A percentile compares a stretch with the other conserved stretches of the same genome.
These are phyloP conservation scores for Thielaviopsis euricoi DNA, from an alignment of 2,329 filamentous ascomycete genomes.

Conservation along the genomic window DNA sequence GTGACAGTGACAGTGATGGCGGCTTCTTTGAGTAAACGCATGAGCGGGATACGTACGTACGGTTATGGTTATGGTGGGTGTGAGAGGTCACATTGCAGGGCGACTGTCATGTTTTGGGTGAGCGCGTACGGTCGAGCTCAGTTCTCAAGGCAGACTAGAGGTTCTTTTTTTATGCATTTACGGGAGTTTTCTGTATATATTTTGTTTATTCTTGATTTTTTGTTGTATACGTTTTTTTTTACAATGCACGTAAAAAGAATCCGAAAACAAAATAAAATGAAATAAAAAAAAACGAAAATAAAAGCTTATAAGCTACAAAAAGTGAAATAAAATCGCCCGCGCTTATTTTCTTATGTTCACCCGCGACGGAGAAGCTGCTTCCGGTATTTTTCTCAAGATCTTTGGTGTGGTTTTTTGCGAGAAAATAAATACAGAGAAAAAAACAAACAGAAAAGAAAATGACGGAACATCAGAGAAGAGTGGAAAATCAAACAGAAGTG, in stretches of 20 bases:
- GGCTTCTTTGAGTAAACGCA: slow-evolving; percentile 38
- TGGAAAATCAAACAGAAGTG: neutral
- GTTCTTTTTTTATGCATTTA: slow-evolving; percentile 9
- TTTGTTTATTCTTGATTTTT: neutral
- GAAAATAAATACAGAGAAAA: neutral
- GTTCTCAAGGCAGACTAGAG: neutral
- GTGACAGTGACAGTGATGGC: slow-evolving; percentile 35
- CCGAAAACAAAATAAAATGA: too few species aligned
- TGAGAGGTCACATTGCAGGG: too few species aligned
- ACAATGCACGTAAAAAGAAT: too few species aligned
- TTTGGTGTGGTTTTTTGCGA: too few species aligned
- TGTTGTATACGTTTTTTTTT: neutral
- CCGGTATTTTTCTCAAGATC: too few species aligned
- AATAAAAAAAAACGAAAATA: too few species aligned
- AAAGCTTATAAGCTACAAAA: too few species aligned
- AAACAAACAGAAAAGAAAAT: neutral
- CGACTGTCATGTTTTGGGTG: neutral
- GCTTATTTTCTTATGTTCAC: too few species aligned
- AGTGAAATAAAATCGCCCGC: too few species aligned
- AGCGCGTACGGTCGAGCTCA: neutral
- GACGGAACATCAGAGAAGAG: neutral
- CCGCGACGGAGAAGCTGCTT: too few species aligned
- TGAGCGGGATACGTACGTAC: neutral
- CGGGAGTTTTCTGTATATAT: too few species aligned
- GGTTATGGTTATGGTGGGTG: neutral